Percentiles rank a stretch among this genome's conserved stretches.
phyloP scores from a whole-genome alignment of 176 grass and related monocot species.

The Cocos nucifera region DNA sequence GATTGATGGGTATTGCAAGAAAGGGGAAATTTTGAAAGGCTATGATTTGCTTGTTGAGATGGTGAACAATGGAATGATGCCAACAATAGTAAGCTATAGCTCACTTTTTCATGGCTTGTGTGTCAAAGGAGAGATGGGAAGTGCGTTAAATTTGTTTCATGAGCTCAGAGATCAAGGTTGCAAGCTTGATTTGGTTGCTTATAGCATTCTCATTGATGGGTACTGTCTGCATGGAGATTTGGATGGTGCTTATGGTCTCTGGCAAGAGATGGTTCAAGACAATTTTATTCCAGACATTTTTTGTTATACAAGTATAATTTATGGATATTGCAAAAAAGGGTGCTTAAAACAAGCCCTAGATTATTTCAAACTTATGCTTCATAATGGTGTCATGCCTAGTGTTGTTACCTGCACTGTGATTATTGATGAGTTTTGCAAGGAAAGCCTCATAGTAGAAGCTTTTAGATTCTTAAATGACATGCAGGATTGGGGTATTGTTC shows the following conservation, averaged over 20 bases:
- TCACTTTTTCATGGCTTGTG: constrained; percentile 57
- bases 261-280: constrained; percentile 39
- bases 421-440: too few relatives aligned
- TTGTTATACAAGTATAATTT: background rate
- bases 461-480: too few relatives aligned
- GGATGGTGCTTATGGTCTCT: constrained; percentile 30
- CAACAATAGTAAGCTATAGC: constrained; percentile 41
- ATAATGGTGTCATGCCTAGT: too few relatives aligned
- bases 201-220: constrained; percentile 57
- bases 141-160: constrained; percentile 27
- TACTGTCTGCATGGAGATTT: constrained; percentile 47
- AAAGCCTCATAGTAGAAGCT: too few relatives aligned
- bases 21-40: constrained; percentile 30
- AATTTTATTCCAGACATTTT: constrained; percentile 48
- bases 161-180: constrained; percentile 29
- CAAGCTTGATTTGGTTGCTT: constrained; percentile 33
- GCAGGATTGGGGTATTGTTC: too few relatives aligned
- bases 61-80: constrained; percentile 41
- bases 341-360: too few relatives aligned
- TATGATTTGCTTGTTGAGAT: constrained; percentile 38
- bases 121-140: constrained; percentile 32
- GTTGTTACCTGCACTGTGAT: too few relatives aligned
- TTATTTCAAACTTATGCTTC: too few relatives aligned
- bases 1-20: constrained; percentile 49
- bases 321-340: too few relatives aligned